Evolutionary conservation across 2,329 filamentous ascomycete genomes (phyloP).

Genomic region (Macrophomina tecta): DNA sequence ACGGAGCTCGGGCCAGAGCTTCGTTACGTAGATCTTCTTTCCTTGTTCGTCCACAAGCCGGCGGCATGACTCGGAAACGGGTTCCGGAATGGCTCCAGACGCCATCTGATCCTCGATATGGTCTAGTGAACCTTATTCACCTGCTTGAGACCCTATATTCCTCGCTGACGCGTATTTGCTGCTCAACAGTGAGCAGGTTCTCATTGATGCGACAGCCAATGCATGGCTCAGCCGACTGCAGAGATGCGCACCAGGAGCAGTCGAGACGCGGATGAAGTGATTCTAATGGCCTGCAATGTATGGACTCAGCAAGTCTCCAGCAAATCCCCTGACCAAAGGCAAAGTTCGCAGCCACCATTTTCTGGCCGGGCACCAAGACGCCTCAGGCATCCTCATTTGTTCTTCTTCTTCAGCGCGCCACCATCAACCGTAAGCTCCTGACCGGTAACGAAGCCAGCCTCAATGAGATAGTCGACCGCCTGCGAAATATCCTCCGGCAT

Average conservation of each 20-base stretch:
- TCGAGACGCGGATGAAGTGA: too few relatives aligned
- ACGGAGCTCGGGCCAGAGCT: background rate
- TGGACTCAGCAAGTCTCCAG: too few relatives aligned
- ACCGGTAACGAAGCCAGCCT: slow-evolving; percentile 48
- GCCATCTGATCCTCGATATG: background rate
- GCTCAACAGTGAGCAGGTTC: too few relatives aligned
- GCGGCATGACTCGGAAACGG: background rate
- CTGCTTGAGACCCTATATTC: too few relatives aligned
- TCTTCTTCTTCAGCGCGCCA: slow-evolving; percentile 44
- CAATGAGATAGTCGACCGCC: slow-evolving; percentile 50
- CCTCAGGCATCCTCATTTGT: background rate
- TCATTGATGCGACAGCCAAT: too few relatives aligned
- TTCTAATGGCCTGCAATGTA: too few relatives aligned
- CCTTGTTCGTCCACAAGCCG: background rate
- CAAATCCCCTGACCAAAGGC: too few relatives aligned
- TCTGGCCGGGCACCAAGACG: background rate
- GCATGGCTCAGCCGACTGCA: too few relatives aligned
- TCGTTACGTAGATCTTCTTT: background rate
- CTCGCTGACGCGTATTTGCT: too few relatives aligned
- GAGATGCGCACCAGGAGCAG: too few relatives aligned
- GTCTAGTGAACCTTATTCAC: too few relatives aligned
- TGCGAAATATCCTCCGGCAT: slow-evolving; percentile 54
- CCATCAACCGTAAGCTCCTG: slow-evolving; percentile 47
- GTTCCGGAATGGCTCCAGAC: background rate
- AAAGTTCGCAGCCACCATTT: too few relatives aligned